Base-by-base conservation (phyloP, 2,329 filamentous ascomycete genomes). In the Pezicula rhizophila region DNA sequence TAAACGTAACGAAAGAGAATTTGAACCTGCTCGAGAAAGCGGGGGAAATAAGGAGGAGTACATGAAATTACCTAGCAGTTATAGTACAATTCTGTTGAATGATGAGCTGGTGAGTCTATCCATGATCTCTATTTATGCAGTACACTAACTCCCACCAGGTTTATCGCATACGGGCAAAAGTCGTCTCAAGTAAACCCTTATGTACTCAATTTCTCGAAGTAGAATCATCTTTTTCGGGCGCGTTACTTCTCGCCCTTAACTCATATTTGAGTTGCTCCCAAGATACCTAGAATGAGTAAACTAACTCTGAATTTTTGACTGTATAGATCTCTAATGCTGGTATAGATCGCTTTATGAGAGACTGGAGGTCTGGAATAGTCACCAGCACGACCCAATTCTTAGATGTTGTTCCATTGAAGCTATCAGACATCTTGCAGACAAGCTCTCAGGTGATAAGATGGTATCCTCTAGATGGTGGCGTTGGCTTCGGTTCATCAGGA, bases 331-430 rank as follows among this genome's bases (percentile, higher is more conserved):
- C 96, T 77, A 96, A 97, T 59, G 91, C 93, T 3, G 92, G 92
- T 51, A 96, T 91, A 0, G 93, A 99, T 64, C 81, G 86, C 11
- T 97, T 97, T 60, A 73, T 97, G 26, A 85, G 92, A 18, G 92
- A 99, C 63, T 99, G 93, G 93, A 79, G 89, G 54, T 93, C 88
- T 15, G 78, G 80, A 41, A 87, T 96, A 49, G 78, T 95, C 47
- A 96, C 91, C 0, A 99, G 68, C 92, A 97, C 59, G 93, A 97
- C 57, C 92, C 93, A 0, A 89, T 99, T 52, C 80, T 97, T 97
- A 28, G 93, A 93, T 37, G 87, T 97, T 4, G 87, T 97, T 2
- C 89, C 91, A 1, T 72, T 99, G 51, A 93, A 90, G 65, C 68
- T 97, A 0, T 87, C 88, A 0, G 89, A 96, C 44, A 78, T 96